Conservation (phyloP, 2,329 filamentous ascomycete species). For the Aspergillus costaricaensis region DNA sequence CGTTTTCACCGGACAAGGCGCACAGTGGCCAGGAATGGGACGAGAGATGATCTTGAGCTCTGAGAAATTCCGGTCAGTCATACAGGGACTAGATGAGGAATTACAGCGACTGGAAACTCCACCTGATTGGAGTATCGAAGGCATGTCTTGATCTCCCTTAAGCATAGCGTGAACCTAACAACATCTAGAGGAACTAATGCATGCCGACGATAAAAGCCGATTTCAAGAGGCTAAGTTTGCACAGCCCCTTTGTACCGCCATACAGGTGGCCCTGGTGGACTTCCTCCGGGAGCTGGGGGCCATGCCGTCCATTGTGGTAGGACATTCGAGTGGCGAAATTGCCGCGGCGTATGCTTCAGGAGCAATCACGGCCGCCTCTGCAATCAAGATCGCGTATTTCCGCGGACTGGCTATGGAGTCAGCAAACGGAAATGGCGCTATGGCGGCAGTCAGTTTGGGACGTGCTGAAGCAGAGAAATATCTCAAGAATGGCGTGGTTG, state of each 20-base stretch:
- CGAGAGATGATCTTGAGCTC: slow-evolving; percentile 26
- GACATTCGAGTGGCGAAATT: slow-evolving; percentile 40
- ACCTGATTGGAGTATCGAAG: neutral
- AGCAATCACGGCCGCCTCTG: slow-evolving; percentile 18
- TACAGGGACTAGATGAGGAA: slow-evolving; percentile 20
- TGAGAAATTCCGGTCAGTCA: slow-evolving; percentile 19
- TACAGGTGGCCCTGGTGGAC: slow-evolving; percentile 36
- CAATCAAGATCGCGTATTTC: neutral
- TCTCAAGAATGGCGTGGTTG: slow-evolving; percentile 4
- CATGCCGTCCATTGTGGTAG: slow-evolving; percentile 26
- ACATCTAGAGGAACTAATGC: no score
- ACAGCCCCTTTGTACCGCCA: slow-evolving; percentile 33
- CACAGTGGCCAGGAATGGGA: slow-evolving; percentile 40
- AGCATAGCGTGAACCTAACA: no score
- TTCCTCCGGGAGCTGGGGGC: slow-evolving; percentile 28
- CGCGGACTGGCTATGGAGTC: neutral
- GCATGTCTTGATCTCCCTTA: neutral
- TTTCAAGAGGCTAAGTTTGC: slow-evolving; percentile 30
- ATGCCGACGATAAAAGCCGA: slow-evolving; percentile 2
- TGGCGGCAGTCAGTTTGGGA: slow-evolving; percentile 21
- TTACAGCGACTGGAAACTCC: slow-evolving; percentile 5
- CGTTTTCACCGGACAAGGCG: slow-evolving; percentile 42
- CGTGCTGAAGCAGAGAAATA: neutral
- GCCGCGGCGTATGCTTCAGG: slow-evolving; percentile 41
- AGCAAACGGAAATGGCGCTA: slow-evolving; percentile 7